phyloP scores from a whole-genome alignment of 2,329 filamentous ascomycete genomes.

The Aspergillus aculeatinus region DNA sequence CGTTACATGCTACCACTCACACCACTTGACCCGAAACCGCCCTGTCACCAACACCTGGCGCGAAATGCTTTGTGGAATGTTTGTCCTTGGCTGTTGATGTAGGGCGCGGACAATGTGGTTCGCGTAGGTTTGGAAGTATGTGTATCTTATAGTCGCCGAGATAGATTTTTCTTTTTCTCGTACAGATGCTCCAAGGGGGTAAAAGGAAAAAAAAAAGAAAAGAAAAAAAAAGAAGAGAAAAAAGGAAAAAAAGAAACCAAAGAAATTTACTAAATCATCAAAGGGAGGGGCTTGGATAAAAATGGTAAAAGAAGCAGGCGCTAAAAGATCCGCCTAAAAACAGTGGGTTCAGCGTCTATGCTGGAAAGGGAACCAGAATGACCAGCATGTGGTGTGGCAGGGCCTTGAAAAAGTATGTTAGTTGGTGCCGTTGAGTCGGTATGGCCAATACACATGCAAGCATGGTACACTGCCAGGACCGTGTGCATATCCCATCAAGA shows the following conservation, averaged over 20 bases:
- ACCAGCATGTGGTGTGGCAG: neutral
- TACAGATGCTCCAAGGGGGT: neutral
- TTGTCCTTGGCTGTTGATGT: too few relatives aligned
- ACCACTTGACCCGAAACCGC: too few relatives aligned
- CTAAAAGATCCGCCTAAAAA: constrained; percentile 4
- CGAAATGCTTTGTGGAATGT: too few relatives aligned
- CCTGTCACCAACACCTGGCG: too few relatives aligned
- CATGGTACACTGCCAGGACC: neutral
- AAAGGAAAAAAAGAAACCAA: neutral
- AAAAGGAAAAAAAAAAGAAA: neutral
- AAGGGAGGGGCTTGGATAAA: neutral
- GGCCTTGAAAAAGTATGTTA: neutral
- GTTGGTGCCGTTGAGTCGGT: neutral
- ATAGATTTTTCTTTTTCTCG: neutral
- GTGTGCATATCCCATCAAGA: neutral
- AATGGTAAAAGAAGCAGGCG: neutral
- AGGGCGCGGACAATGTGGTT: too few relatives aligned
- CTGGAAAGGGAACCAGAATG: neutral
- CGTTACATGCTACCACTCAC: too few relatives aligned
- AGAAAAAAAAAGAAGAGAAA: neutral
- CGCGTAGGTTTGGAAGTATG: neutral
- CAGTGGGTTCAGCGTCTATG: constrained; percentile 2
- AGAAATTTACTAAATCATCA: neutral
- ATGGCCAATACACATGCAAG: neutral
- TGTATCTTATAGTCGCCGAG: neutral